Conservation (phyloP, 306 rosid genomes). For the Nissolia schottii region DNA sequence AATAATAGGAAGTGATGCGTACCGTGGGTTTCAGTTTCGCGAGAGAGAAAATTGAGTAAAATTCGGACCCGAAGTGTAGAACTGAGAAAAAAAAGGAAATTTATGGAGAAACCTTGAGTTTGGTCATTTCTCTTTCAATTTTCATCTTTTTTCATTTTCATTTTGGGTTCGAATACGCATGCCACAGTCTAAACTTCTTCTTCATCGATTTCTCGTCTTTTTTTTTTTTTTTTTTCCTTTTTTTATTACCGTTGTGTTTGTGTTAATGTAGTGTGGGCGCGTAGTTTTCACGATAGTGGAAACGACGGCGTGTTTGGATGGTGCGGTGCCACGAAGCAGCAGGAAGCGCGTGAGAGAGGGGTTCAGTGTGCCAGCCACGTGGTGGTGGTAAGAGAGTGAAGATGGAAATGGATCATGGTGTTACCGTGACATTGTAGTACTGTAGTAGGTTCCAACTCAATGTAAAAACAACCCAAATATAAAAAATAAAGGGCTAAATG, state of each 20-base stretch:
- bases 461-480: too few relatives aligned
- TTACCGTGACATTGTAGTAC: background rate
- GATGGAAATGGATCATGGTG: background rate
- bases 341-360: background rate
- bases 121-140: background rate
- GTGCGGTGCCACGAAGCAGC: background rate
- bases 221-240: too few relatives aligned
- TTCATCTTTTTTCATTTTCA: background rate
- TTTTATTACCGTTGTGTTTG: background rate
- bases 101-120: background rate
- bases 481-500: too few relatives aligned
- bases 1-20: background rate
- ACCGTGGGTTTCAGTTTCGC: background rate
- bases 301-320: background rate
- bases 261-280: background rate
- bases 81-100: background rate
- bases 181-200: background rate
- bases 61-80: background rate
- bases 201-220: background rate
- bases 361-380: background rate
- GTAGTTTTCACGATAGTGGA: background rate
- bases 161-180: background rate
- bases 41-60: background rate
- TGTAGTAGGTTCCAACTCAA: background rate
- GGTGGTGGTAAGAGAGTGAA: background rate